These are phyloP conservation scores for Clonostachys byssicola DNA, from an alignment of 2,329 filamentous ascomycete species.

Conservation along the genomic window DNA sequence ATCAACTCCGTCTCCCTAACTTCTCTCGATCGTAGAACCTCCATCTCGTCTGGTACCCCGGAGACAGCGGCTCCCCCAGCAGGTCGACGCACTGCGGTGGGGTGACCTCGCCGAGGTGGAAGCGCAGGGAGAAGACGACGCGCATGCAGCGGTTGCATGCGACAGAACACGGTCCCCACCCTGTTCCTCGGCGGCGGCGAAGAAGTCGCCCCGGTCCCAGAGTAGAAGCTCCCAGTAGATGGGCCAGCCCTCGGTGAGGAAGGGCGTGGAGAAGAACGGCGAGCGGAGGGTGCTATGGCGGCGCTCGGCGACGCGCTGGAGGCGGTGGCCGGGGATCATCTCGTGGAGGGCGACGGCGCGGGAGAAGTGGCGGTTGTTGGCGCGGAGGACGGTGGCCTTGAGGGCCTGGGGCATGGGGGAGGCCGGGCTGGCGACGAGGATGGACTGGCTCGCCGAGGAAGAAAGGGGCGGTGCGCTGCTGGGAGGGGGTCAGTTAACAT, in stretches of 20 bases:
- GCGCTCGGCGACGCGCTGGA: slow-evolving; percentile 44
- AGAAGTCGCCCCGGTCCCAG: slow-evolving; percentile 49
- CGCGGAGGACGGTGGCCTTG: slow-evolving; percentile 56
- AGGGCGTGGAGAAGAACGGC: slow-evolving; percentile 48
- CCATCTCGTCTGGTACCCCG: no score
- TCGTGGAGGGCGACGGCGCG: slow-evolving; percentile 58
- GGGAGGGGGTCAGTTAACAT: no score
- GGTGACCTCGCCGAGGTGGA: slow-evolving; percentile 50
- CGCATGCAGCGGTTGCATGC: slow-evolving; percentile 58
- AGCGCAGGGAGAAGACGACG: slow-evolving; percentile 53
- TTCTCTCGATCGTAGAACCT: no score
- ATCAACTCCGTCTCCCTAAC: no score
- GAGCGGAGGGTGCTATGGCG: slow-evolving; percentile 41
- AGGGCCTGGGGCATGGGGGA: slow-evolving; percentile 45
- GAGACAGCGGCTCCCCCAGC: not conserved
- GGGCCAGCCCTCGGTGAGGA: slow-evolving; percentile 58
- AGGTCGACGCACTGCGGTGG: slow-evolving; percentile 53
- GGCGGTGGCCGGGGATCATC: slow-evolving; percentile 53
- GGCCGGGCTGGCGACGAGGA: slow-evolving; percentile 54
- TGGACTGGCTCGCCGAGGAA: slow-evolving; percentile 49
- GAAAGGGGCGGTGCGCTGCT: slow-evolving; percentile 53
- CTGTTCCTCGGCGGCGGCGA: slow-evolving; percentile 43
- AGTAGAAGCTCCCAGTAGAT: slow-evolving; percentile 59
- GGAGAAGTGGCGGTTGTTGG: slow-evolving; percentile 53
- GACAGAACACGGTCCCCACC: slow-evolving; percentile 57